Percentiles rank a stretch among this genome's conserved stretches.
Conservation (phyloP, 352 stramenopile species). For the Globisporangium nodosum region DNA sequence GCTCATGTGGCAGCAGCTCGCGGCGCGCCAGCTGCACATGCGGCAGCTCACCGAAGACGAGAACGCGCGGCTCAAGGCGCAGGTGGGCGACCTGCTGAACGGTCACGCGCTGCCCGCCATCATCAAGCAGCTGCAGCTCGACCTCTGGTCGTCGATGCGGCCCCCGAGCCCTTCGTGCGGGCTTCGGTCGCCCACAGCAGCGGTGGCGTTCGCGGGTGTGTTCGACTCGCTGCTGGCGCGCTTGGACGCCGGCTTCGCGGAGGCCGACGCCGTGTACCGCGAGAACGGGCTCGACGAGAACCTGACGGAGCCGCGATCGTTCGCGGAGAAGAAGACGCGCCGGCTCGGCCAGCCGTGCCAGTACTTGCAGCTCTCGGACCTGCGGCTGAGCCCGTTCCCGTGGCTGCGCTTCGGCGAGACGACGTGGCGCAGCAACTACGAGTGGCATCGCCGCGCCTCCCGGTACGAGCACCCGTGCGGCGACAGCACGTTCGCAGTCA, state of each 20-base stretch:
- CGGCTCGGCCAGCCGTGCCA: not conserved
- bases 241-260: slow-evolving; percentile 1
- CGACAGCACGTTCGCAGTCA: slow-evolving; percentile 4
- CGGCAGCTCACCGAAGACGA: slow-evolving; percentile 3
- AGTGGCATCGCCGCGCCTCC: not conserved
- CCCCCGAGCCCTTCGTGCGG: not conserved
- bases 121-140: slow-evolving; percentile 1
- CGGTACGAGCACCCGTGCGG: not conserved
- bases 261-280: slow-evolving; percentile 4
- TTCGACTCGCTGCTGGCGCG: slow-evolving; percentile 5
- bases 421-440: slow-evolving; percentile 3
- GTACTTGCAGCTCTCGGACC: slow-evolving; percentile 8
- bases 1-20: slow-evolving; percentile 8
- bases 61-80: slow-evolving; percentile 6
- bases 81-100: not conserved
- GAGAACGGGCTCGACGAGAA: slow-evolving; percentile 8
- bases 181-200: not conserved
- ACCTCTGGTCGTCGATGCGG: not conserved
- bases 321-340: slow-evolving; percentile 8
- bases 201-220: not conserved
- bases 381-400: slow-evolving; percentile 4
- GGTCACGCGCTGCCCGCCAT: not conserved
- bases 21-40: slow-evolving; percentile 1
- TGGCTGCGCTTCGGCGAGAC: not conserved
- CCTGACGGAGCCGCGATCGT: slow-evolving; percentile 7